Conservation (phyloP, 2,329 filamentous ascomycete genomes). For the Cladorrhinum sp. region DNA sequence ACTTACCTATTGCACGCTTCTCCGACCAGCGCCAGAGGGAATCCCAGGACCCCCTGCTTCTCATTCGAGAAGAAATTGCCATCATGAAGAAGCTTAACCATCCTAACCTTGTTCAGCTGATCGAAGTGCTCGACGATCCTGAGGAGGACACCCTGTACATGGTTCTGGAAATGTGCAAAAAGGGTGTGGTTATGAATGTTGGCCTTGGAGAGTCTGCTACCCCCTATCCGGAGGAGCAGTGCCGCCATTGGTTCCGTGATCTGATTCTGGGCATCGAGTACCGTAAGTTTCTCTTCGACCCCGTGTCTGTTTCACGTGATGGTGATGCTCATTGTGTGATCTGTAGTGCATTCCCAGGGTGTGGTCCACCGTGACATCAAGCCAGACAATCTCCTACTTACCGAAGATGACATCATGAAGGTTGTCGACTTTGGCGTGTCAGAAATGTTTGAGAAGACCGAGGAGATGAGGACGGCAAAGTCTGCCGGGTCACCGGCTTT, state of each 20-base stretch:
- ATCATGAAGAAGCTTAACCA: slow-evolving; percentile 99
- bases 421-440: slow-evolving; percentile 99
- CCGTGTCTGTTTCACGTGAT: background rate
- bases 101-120: slow-evolving; percentile 85
- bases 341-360: slow-evolving; percentile 80
- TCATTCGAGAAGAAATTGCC: slow-evolving; percentile 94
- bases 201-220: slow-evolving; percentile 78
- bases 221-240: slow-evolving; percentile 78
- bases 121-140: slow-evolving; percentile 93
- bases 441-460: slow-evolving; percentile 88
- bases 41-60: slow-evolving; percentile 68
- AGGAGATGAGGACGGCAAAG: slow-evolving; percentile 87
- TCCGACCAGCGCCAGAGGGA: slow-evolving; percentile 52
- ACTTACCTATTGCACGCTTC: slow-evolving; percentile 25
- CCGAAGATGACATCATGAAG: slow-evolving; percentile 88
- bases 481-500: slow-evolving; percentile 94
- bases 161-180: slow-evolving; percentile 99
- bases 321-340: background rate
- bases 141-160: slow-evolving; percentile 96
- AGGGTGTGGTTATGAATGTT: slow-evolving; percentile 95
- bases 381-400: slow-evolving; percentile 90
- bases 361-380: slow-evolving; percentile 97
- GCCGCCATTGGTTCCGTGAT: slow-evolving; percentile 90
- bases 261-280: slow-evolving; percentile 95
- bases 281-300: slow-evolving; percentile 48